These are phyloP conservation scores for Coniophora puteana DNA, from an alignment of 1,284 basidiomycete genomes.

Conservation along the genomic window DNA sequence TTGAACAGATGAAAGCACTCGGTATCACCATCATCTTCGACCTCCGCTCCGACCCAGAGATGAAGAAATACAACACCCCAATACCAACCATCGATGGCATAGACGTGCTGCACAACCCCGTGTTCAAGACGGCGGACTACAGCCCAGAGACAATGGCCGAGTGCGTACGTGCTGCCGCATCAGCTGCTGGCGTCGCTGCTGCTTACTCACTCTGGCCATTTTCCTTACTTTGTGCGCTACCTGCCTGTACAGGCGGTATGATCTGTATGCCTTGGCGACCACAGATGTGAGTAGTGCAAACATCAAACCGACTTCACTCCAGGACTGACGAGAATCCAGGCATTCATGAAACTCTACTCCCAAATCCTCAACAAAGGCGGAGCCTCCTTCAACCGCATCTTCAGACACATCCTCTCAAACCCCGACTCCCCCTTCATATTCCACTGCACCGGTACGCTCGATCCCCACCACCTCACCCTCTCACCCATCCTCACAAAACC, in stretches of 20 bases:
- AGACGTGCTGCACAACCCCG: conserved; percentile 54
- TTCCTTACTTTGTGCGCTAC: too few species aligned
- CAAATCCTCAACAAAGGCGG: conserved; percentile 75
- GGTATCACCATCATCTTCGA: conserved; percentile 67
- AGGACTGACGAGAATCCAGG: conserved; percentile 36
- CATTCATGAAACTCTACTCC: conserved; percentile 76
- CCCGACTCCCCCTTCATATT: conserved; percentile 63
- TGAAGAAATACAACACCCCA: conserved; percentile 64
- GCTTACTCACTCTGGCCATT: too few species aligned
- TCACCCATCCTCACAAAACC: neutral
- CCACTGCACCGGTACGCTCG: conserved; percentile 62
- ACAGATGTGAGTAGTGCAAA: conserved; percentile 50
- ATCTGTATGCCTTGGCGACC: conserved; percentile 75
- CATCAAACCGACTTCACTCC: neutral
- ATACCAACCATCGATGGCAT: conserved; percentile 60
- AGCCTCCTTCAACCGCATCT: conserved; percentile 56
- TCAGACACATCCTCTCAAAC: conserved; percentile 66
- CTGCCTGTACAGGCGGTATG: conserved; percentile 50
- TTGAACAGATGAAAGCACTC: conserved; percentile 49
- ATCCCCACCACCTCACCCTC: neutral
- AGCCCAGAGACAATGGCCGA: conserved; percentile 78
- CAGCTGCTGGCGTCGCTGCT: conserved; percentile 6
- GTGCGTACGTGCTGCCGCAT: conserved; percentile 46
- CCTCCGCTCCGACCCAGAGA: conserved; percentile 73
- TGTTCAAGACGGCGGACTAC: conserved; percentile 72